Conservation (phyloP, 495 filamentous ascomycete species). For the Neurospora sp. region DNA sequence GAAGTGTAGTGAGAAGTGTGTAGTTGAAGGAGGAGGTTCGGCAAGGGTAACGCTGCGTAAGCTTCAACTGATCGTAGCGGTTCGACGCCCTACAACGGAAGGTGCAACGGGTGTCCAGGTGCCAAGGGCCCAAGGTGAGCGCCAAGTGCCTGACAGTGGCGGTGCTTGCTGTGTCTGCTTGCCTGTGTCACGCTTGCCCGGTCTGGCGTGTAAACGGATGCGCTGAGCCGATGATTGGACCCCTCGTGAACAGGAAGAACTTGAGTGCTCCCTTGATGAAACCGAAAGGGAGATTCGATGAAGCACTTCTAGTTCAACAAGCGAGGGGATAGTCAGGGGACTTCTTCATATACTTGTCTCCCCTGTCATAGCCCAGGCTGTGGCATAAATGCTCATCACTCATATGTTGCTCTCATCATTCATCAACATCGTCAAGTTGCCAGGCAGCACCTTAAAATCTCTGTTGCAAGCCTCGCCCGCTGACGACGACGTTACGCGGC, state of each 20-base stretch:
- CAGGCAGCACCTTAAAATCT: not conserved
- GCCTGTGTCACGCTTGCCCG: not conserved
- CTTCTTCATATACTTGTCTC: no score
- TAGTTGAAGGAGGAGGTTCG: not conserved
- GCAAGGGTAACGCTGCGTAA: not conserved
- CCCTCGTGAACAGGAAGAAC: not conserved
- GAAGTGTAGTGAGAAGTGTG: not conserved
- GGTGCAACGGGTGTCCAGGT: not conserved
- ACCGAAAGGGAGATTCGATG: not conserved
- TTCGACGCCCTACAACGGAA: not conserved
- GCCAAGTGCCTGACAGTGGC: not conserved
- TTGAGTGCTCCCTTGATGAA: not conserved
- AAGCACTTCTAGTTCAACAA: not conserved
- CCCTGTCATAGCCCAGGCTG: not conserved
- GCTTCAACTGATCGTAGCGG: not conserved
- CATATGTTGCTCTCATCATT: not conserved
- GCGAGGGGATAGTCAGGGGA: not conserved
- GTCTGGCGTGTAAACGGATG: not conserved
- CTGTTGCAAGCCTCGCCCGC: not conserved
- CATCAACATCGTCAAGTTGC: not conserved
- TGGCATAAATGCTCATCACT: not conserved
- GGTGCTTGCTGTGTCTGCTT: not conserved
- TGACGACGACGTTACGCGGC: not conserved
- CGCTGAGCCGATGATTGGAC: not conserved
- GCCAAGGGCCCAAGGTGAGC: not conserved